Evolutionary conservation across 2,329 filamentous ascomycete species (phyloP).

Genomic region (Sporothrix pallida): DNA sequence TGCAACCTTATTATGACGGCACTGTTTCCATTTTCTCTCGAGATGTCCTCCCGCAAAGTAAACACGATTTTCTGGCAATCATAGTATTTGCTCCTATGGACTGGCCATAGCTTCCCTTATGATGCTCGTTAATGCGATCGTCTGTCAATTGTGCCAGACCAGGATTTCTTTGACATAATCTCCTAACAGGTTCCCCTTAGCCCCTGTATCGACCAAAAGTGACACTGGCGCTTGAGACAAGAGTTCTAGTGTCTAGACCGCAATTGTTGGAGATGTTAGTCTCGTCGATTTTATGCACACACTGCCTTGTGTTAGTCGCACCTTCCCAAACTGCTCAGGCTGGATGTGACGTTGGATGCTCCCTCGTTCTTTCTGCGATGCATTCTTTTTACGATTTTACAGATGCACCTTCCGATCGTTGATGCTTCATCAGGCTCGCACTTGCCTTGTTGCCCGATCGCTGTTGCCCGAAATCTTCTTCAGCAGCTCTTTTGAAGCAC

Average conservation of each 20-base stretch:
- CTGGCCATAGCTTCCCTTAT: too few relatives aligned
- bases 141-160: too few relatives aligned
- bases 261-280: neutral
- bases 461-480: neutral
- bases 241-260: too few relatives aligned
- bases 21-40: neutral
- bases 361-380: neutral
- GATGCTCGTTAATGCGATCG: too few relatives aligned
- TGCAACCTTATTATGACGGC: neutral
- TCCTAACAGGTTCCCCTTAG: neutral
- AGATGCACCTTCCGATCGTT: neutral
- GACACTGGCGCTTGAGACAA: too few relatives aligned
- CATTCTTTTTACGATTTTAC: neutral
- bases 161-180: neutral
- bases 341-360: neutral
- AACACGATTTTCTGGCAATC: too few relatives aligned
- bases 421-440: neutral
- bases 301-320: neutral
- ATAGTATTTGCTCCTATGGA: too few relatives aligned
- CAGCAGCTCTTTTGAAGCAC: too few relatives aligned
- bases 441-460: conserved; percentile 5
- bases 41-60: too few relatives aligned
- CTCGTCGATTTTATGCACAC: neutral
- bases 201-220: neutral
- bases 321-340: neutral